Evolutionary conservation across 106 monocot genomes (phyloP).

Genomic region (Dendrobium officinale): DNA sequence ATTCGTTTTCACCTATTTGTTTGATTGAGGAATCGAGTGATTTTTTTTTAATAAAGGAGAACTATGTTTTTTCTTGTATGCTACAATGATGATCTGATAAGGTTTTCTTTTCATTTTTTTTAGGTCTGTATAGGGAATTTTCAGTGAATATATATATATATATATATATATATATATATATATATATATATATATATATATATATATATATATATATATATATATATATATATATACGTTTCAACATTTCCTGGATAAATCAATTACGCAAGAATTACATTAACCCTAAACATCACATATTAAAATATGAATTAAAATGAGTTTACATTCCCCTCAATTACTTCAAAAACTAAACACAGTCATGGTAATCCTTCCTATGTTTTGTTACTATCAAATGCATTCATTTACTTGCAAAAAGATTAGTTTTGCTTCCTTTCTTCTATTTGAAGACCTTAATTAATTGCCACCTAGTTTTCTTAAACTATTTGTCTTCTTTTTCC

Average conservation of each 20-base stretch:
- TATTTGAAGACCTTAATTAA: background rate
- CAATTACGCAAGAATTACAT: background rate
- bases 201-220: no score
- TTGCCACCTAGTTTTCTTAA: background rate
- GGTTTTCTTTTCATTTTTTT: background rate
- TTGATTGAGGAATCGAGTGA: background rate
- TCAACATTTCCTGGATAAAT: background rate
- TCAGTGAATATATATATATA: background rate
- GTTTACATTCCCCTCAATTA: background rate
- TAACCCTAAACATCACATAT: background rate
- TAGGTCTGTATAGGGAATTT: background rate
- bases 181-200: no score
- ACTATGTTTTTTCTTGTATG: no score
- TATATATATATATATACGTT: background rate
- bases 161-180: no score
- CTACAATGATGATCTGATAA: background rate
- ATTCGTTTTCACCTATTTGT: background rate
- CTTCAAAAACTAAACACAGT: background rate
- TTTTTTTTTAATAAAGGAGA: background rate
- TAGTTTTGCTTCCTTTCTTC: background rate
- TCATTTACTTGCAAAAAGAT: background rate
- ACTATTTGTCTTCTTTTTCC: background rate
- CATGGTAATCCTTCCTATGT: background rate
- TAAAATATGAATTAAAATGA: background rate
- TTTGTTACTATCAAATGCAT: background rate